Evolutionary conservation across 768 basidiomycete genomes (phyloP).

Genomic region (Ramaria rubella): DNA sequence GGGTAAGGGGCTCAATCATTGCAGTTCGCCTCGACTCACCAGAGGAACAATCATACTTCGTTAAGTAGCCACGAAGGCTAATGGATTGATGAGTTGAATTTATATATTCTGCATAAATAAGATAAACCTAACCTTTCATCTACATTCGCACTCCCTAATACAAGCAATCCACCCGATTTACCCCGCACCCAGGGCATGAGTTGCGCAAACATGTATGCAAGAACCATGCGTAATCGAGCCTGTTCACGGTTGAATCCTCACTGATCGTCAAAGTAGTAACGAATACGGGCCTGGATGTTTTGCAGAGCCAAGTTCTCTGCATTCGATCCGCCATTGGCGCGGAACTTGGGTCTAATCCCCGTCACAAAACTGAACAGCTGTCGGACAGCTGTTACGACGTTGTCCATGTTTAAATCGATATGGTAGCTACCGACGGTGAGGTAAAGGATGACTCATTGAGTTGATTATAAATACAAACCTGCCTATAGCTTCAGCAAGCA

Average conservation of each 20-base stretch:
- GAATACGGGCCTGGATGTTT: constrained; percentile 73
- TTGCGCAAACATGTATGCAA: constrained; percentile 93
- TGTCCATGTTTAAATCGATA: constrained; percentile 93
- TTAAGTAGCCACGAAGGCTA: constrained; percentile 92
- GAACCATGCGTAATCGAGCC: constrained; percentile 91
- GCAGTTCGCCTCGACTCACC: constrained; percentile 34
- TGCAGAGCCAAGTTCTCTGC: constrained; percentile 96
- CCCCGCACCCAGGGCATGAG: constrained; percentile 90
- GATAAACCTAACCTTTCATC: constrained; percentile 77
- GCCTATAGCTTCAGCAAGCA: constrained; percentile 82
- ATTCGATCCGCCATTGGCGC: constrained; percentile 74
- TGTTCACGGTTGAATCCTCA: constrained; percentile 23
- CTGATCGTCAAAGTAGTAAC: background rate
- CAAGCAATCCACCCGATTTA: constrained; percentile 76
- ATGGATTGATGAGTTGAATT: background rate
- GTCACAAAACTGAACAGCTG: constrained; percentile 83
- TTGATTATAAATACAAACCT: constrained; percentile 44
- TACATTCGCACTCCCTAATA: constrained; percentile 96
- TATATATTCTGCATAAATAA: background rate
- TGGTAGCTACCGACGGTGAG: constrained; percentile 63
- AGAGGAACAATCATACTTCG: constrained; percentile 96
- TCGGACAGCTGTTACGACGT: constrained; percentile 75
- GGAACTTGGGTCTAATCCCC: constrained; percentile 63
- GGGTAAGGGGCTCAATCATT: background rate
- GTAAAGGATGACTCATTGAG: background rate